These are phyloP conservation scores for Linaria vulgaris DNA, from an alignment of 257 asterid genomes.

Conservation along the genomic window DNA sequence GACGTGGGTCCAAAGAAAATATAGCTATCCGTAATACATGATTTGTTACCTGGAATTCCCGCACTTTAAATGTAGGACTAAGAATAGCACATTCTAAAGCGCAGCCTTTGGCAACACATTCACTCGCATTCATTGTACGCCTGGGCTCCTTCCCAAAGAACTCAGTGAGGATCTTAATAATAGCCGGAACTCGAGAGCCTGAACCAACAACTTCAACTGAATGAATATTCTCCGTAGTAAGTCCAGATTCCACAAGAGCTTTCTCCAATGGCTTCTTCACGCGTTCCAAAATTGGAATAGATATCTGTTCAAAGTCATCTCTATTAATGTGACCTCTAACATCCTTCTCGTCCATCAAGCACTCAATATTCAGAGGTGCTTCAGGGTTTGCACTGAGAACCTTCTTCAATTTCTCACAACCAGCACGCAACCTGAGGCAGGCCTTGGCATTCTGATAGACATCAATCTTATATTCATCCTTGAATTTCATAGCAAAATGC, in stretches of 20 bases:
- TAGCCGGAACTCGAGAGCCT: constrained; percentile 89
- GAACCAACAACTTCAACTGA: constrained; percentile 94
- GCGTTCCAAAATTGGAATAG: constrained; percentile 81
- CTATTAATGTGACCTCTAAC: constrained; percentile 86
- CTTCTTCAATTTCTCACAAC: constrained; percentile 86
- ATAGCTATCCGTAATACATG: background rate
- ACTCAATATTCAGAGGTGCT: constrained; percentile 91
- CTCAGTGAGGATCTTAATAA: constrained; percentile 72
- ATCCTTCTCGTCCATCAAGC: constrained; percentile 95
- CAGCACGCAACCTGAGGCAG: constrained; percentile 89
- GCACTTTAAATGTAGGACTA: constrained; percentile 93
- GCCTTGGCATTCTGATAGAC: constrained; percentile 87
- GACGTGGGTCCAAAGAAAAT: background rate
- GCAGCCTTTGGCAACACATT: constrained; percentile 91
- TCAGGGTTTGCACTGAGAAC: constrained; percentile 88
- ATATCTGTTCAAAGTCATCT: constrained; percentile 82
- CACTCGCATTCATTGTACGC: constrained; percentile 98
- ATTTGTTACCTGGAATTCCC: constrained; percentile 75
- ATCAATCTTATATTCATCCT: constrained; percentile 90
- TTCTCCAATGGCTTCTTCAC: constrained; percentile 89
- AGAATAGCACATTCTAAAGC: constrained; percentile 90
- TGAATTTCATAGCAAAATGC: constrained; percentile 85
- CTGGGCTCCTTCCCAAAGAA: constrained; percentile 90
- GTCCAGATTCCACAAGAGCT: constrained; percentile 81
- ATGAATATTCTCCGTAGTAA: constrained; percentile 56